Percentiles rank a stretch among this genome's conserved stretches.
Evolutionary conservation across 257 asterid genomes (phyloP).

Genomic region (Solanum ossicruentum): DNA sequence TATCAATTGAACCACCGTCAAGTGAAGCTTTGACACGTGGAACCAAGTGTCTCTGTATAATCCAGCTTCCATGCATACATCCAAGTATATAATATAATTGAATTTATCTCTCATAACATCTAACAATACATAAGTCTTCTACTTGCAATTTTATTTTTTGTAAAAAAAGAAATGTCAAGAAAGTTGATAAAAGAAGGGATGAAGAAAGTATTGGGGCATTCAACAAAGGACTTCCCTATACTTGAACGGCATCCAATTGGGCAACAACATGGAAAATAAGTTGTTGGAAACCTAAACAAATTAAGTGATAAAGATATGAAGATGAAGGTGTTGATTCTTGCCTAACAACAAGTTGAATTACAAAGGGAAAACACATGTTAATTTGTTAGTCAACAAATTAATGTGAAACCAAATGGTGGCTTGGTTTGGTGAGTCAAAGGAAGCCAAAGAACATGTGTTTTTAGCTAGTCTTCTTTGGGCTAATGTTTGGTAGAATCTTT

Average conservation of each 20-base stretch:
- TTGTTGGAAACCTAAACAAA: conserved; percentile 4
- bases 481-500: too few relatives aligned
- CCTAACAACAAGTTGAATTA: too few relatives aligned
- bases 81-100: not conserved
- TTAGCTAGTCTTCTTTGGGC: too few relatives aligned
- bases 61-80: not conserved
- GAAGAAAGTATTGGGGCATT: conserved; percentile 8
- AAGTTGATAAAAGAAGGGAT: conserved; percentile 21
- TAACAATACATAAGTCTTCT: not conserved
- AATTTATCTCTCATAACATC: not conserved
- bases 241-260: conserved; percentile 46
- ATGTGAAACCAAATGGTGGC: too few relatives aligned
- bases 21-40: conserved; percentile 9
- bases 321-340: too few relatives aligned
- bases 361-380: too few relatives aligned
- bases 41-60: conserved; percentile 14
- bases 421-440: too few relatives aligned
- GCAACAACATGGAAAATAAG: conserved; percentile 39
- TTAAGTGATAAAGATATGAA: not conserved
- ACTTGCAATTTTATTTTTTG: not conserved
- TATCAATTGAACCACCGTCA: not conserved
- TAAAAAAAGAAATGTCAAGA: conserved; percentile 11
- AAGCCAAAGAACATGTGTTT: too few relatives aligned
- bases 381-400: too few relatives aligned
- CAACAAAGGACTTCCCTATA: conserved; percentile 19